Base-by-base conservation (phyloP, 73 alveolate genomes). In the Breviolum minutum region DNA sequence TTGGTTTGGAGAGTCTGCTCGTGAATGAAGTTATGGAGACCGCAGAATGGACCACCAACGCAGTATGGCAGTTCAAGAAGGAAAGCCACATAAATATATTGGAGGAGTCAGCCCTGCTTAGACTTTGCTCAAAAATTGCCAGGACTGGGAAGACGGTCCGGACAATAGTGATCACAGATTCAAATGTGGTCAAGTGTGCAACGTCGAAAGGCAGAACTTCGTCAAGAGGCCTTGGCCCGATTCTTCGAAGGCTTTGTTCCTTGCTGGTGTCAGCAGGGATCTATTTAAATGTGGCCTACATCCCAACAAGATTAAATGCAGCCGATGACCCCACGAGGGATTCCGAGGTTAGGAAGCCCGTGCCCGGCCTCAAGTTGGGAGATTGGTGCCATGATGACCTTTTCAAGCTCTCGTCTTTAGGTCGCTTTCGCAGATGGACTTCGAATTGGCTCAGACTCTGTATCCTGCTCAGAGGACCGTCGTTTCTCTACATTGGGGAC, bases 381-480 rank as follows among this genome's bases (percentile, higher is more conserved):
- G 71, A 3, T 12, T 12, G n/a, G n/a, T n/a, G 77, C 10, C 61
- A n/a, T 3, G 93, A 83, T 7, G 74, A 83, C 19, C 76, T 61
- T 12, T 20, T 24, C 61, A 24, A 4, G 24, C 76, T 24, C 22
- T 2, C 10, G 19, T 22, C 77, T 13, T 2, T 40, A 54, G 60
- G 19, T 16, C 66, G 60, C n/a, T 22, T 83, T 2, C 32, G 76
- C 12, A 6, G 92, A 6, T 83, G 92, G 92, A 54, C 76, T 8
- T 32, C 92, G 76, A 83, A 83, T 74, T 83, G 92, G 92, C 61
- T 60, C 2, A 10, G 92, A 16, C 92, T 83, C 17, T 8, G 20
- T 6, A 11, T 13, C 17, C 7, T 7, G 16, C 17, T n/a, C 29
- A 6, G 7, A 12, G 84, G 84, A 7, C 84, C 84, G 6, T 8